Conservation (phyloP, 257 asterid species). For the Dorcoceras hygrometricum region DNA sequence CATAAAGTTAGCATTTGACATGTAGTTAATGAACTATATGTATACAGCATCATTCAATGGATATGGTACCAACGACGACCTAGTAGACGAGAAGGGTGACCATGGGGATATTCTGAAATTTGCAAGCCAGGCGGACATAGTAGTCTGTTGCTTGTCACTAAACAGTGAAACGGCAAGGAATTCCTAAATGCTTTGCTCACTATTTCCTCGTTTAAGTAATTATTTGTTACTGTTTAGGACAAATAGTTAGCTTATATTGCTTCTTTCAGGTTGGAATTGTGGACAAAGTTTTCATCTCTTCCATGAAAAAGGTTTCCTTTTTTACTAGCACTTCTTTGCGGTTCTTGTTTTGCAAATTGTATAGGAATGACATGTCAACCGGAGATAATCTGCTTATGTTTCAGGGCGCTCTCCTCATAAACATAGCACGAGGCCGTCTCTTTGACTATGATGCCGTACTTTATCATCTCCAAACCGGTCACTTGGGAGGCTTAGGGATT, state of each 20-base stretch:
- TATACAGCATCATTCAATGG: slow-evolving; percentile 24
- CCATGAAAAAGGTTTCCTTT: slow-evolving; percentile 76
- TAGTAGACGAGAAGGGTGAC: slow-evolving; percentile 83
- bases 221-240: not conserved
- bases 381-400: slow-evolving; percentile 3
- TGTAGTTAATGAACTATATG: slow-evolving; percentile 11
- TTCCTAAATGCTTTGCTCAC: slow-evolving; percentile 12
- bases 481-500: slow-evolving; percentile 92
- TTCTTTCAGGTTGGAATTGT: slow-evolving; percentile 74
- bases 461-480: slow-evolving; percentile 65
- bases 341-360: not conserved
- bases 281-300: slow-evolving; percentile 62
- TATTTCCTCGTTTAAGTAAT: not conserved
- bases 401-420: slow-evolving; percentile 76
- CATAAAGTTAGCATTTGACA: slow-evolving; percentile 21
- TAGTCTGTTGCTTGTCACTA: slow-evolving; percentile 84
- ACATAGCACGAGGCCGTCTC: slow-evolving; percentile 87
- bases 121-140: slow-evolving; percentile 75
- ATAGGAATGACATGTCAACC: not conserved
- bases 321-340: not conserved
- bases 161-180: slow-evolving; percentile 64
- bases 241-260: slow-evolving; percentile 13
- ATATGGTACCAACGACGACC: slow-evolving; percentile 35
- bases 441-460: slow-evolving; percentile 74
- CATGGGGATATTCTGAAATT: slow-evolving; percentile 66